Conservation (phyloP, 352 stramenopile species). For the Pythium phragmitis region DNA sequence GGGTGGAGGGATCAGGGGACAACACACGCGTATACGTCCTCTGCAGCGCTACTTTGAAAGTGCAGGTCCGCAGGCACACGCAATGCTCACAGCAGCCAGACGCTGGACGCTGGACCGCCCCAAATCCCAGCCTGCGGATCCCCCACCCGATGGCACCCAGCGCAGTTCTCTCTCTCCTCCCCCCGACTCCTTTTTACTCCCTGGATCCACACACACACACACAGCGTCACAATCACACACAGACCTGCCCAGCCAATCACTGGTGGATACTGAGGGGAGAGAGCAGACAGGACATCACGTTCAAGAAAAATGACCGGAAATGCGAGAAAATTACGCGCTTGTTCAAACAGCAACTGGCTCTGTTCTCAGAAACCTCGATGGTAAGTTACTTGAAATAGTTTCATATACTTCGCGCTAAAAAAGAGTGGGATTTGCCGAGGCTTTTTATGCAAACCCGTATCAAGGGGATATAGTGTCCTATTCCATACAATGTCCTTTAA, state of each 20-base stretch:
- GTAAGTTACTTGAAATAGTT: constrained; percentile 1
- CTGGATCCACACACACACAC: background rate
- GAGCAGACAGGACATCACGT: constrained; percentile 2
- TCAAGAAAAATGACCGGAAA: constrained; percentile 13
- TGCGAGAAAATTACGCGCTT: constrained; percentile 1
- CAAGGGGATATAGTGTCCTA: constrained; percentile 1
- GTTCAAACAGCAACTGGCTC: background rate
- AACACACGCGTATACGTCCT: constrained; percentile 21
- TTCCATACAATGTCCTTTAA: background rate
- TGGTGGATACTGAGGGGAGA: background rate
- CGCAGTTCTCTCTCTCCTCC: constrained; percentile 16
- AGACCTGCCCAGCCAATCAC: constrained; percentile 17
- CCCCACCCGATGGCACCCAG: background rate
- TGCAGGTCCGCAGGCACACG: constrained; percentile 15
- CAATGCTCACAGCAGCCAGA: constrained; percentile 8
- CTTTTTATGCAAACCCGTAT: constrained; percentile 4
- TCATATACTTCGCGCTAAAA: background rate
- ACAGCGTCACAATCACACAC: constrained; percentile 24
- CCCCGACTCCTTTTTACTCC: constrained; percentile 12
- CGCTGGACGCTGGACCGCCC: background rate
- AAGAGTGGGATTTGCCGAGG: constrained; percentile 1
- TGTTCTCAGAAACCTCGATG: constrained; percentile 9
- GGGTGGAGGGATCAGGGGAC: background rate
- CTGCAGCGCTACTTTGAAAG: constrained; percentile 27
- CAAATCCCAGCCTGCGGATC: background rate